Evolutionary conservation across 1,139 yeast species (phyloP).

Genomic region (Kurtzmaniella quercitrusa): DNA sequence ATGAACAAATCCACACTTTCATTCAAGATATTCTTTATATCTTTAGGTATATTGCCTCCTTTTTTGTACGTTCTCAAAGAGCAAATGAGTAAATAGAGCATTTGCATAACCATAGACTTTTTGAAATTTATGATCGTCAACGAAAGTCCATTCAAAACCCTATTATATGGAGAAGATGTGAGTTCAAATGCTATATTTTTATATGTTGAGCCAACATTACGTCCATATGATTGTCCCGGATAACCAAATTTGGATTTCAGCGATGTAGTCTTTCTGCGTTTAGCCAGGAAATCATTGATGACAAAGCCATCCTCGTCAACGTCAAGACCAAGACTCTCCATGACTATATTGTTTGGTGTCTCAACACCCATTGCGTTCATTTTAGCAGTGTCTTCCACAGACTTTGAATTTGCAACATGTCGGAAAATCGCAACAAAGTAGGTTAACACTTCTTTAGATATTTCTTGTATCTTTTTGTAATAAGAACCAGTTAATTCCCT

Average conservation of each 20-base stretch:
- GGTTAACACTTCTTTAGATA: conserved; percentile 37
- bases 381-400: conserved; percentile 11
- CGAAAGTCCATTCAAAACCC: conserved; percentile 43
- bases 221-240: conserved; percentile 1
- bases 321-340: conserved; percentile 31
- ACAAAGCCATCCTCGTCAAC: conserved; percentile 48
- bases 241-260: background rate
- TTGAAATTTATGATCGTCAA: conserved; percentile 45
- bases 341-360: conserved; percentile 17
- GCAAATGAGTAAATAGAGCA: conserved; percentile 42
- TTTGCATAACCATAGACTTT: conserved; percentile 41
- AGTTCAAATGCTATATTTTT: conserved; percentile 16
- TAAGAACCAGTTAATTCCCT: conserved; percentile 37
- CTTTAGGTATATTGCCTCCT: conserved; percentile 16
- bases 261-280: conserved; percentile 23
- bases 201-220: background rate
- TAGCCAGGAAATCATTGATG: conserved; percentile 43
- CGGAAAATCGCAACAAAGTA: conserved; percentile 38
- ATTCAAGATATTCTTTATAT: conserved; percentile 23
- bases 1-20: conserved; percentile 35
- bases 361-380: conserved; percentile 9
- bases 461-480: conserved; percentile 32
- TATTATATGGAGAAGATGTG: conserved; percentile 42
- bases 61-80: conserved; percentile 33
- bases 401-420: conserved; percentile 25